These are phyloP conservation scores for Gossypium stocksii DNA, from an alignment of 345 rosid genomes.

Conservation along the genomic window DNA sequence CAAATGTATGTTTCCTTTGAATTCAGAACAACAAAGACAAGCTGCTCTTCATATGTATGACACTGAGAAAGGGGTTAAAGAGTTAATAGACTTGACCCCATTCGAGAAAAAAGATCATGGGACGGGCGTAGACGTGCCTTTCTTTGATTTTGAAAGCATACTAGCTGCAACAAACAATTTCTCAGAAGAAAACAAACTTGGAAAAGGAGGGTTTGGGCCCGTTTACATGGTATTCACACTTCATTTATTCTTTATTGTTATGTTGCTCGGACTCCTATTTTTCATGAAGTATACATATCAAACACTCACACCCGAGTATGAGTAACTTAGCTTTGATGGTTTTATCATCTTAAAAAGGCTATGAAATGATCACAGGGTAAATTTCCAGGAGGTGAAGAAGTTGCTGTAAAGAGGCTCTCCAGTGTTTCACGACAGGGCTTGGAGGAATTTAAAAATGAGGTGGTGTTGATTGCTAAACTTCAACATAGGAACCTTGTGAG, in stretches of 20 bases:
- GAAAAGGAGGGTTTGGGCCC: conserved; percentile 76
- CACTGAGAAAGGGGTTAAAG: conserved; percentile 11
- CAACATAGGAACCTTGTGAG: conserved; percentile 71
- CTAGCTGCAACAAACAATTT: conserved; percentile 56
- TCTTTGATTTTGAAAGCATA: conserved; percentile 22
- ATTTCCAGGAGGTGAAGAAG: conserved; percentile 40
- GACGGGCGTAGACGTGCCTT: conserved; percentile 20
- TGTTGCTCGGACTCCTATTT: too few species aligned
- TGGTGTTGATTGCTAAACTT: conserved; percentile 57
- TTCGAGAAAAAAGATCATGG: conserved; percentile 13
- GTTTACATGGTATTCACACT: conserved; percentile 53
- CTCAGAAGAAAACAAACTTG: conserved; percentile 60
- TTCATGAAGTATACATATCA: too few species aligned
- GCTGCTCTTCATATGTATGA: not conserved
- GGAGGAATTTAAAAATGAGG: conserved; percentile 60
- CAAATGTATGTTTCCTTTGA: not conserved
- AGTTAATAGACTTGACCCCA: not conserved
- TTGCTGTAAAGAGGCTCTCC: conserved; percentile 58
- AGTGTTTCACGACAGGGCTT: conserved; percentile 60
- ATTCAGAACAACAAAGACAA: conserved; percentile 2
- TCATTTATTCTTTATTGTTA: not conserved
- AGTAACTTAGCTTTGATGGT: not conserved
- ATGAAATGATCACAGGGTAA: conserved; percentile 33
- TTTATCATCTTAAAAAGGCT: not conserved
- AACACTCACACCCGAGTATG: too few species aligned